phyloP scores from a whole-genome alignment of 441 rosid species.

The Geranium incanum region DNA sequence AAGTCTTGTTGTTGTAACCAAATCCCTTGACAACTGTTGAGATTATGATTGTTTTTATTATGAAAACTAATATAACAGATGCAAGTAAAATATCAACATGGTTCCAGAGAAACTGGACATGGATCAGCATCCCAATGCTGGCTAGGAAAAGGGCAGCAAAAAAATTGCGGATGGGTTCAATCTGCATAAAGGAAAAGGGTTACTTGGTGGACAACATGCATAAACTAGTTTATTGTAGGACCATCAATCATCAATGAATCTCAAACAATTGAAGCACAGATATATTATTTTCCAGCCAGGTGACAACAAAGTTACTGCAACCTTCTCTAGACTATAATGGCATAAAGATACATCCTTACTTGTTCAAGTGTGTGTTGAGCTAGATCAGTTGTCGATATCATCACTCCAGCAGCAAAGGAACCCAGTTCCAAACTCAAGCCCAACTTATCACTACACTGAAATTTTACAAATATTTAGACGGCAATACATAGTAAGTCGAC shows the following conservation, averaged over 20 bases:
- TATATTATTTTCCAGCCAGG: not conserved
- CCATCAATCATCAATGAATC: slow-evolving; percentile 3
- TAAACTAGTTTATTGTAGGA: not conserved
- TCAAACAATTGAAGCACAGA: not conserved
- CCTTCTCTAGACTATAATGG: not conserved
- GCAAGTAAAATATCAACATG: slow-evolving; percentile 29
- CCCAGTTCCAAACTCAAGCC: slow-evolving; percentile 54
- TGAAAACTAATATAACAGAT: slow-evolving; percentile 25
- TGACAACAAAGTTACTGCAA: not conserved
- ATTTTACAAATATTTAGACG: slow-evolving; percentile 18
- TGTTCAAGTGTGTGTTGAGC: slow-evolving; percentile 52
- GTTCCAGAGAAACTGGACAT: slow-evolving; percentile 27
- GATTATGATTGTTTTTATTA: slow-evolving; percentile 22
- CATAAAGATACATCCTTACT: slow-evolving; percentile 24
- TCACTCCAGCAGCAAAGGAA: slow-evolving; percentile 57
- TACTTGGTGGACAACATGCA: not conserved
- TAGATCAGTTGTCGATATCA: slow-evolving; percentile 54
- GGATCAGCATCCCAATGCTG: slow-evolving; percentile 31
- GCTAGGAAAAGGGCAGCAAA: slow-evolving; percentile 32
- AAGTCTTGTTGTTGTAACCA: slow-evolving; percentile 26
- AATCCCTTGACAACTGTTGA: slow-evolving; percentile 28
- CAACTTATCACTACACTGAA: slow-evolving; percentile 57
- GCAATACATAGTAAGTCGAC: not conserved
- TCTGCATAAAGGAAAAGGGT: slow-evolving; percentile 25
- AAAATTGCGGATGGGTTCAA: slow-evolving; percentile 30